Base-by-base conservation (phyloP, 2,329 filamentous ascomycete genomes). In the Thermothelomyces thermophilus region DNA sequence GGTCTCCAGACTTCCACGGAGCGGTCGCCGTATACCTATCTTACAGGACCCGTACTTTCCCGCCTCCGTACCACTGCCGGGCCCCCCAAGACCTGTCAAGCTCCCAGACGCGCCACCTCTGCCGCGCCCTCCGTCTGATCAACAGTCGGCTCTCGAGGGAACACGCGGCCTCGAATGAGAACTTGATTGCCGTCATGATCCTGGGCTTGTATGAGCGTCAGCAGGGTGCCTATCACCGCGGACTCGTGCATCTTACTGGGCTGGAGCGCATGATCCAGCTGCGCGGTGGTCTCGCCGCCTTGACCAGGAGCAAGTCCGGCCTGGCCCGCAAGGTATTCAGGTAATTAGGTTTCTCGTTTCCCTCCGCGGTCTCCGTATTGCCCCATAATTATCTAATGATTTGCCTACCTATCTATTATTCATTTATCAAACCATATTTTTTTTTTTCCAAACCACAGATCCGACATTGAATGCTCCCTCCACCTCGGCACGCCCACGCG, bases 221-320 rank as follows among this genome's bases (percentile, higher is more conserved):
- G 1, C 56, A 57, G 17, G 56, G 56, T 40, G 48, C 60, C 24
- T 56, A 59, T 19, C 17, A n/a, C 3, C 47, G 59, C 16, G 58
- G 58, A 7, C 51, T 62, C 3, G 46, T 66, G 13, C 65, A 68
- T 46, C 53, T 67, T 19, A 45, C 61, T 14, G 64, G 65, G 1
- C 51, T 66, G 14, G 53, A 57, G 46, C 57, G 51, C 13, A 63
- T 68, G 49, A 50, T 66, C 19, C 52, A 61, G 19, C 31, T 66
- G 26, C 60, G 64, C 9, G 65, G 65, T n/a, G 65, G 65, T 0
- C 56, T 65, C 5, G 30, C 30, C 8, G 16, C 42, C 1, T 51
- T 67, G 10, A 20, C 19, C 8, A 43, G 9, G n/a, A 37, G 3
- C 20, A 30, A 13, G 2, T 46, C 46, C 1, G 31, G 30, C 2